Base-by-base conservation (phyloP, 1,139 yeast genomes). In the Spathaspora jeffriesii region DNA sequence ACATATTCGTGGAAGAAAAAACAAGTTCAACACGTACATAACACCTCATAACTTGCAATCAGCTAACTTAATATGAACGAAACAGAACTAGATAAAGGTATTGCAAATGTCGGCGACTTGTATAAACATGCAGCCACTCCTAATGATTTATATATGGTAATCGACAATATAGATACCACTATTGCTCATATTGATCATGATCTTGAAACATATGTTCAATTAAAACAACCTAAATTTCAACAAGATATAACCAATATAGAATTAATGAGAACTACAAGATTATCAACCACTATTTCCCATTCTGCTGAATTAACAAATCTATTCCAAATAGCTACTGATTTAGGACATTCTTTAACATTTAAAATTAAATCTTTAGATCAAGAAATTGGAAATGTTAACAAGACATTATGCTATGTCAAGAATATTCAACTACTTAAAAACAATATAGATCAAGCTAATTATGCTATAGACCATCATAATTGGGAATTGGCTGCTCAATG, bases 401-500 rank as follows among this genome's bases (percentile, higher is more conserved):
- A 76, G 43, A 82, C 96, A 0, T 73, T 84, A 25, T 68, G 74
- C 23, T 90, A 84, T 61, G 93, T 90, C 7, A 73, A 78, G 30
- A 71, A 84, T 52, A 84, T 88, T 2, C 85, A 85, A 53, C 65
- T 76, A 20, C 69, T 93, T 47, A 83, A 85, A 54, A 75, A 79
- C 40, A 82, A 84, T 55, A 76, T 89, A 13, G 76, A 81, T 43
- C 88, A 86, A 46, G 88, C 91, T 2, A 75, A 80, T 53, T 79
- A 81, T 47, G 87, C 95, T 7, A 75, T 90, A 61, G 83, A 84
- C 52, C 76, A 79, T 50, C 67, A 81, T 48, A 81, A 88, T 62
- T 85, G 95, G 90, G 82, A 79, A 48, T 60, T 77, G 43, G 93
- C 96, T 0, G 91, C 96, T 1, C 68, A 70, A 46, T 79, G 88